Evolutionary conservation across 2,329 filamentous ascomycete species (phyloP), one percentile per base, ranked within the genome.

Genomic region (Phaeosphaeriaceae sp.): DNA sequence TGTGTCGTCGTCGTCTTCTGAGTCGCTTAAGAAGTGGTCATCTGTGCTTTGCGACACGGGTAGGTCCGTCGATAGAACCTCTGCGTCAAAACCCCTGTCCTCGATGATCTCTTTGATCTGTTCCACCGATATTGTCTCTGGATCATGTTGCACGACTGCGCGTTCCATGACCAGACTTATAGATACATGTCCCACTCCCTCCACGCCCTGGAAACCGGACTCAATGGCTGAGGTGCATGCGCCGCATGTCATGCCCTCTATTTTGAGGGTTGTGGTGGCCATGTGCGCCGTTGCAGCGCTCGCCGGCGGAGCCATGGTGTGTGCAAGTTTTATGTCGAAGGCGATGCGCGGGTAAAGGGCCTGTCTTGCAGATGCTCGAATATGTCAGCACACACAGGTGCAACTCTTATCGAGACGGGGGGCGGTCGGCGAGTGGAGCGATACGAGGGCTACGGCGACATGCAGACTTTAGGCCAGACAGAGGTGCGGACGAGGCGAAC

Each of bases 181-280:
- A 10, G 93, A 96, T 58, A 98, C 92, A 68, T 85, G 92, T 62
- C 90, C 91, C 10, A 95, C 88, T 54, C 95, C 94, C 41, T 90
- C 84, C 5, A 96, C 85, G 65, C 86, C 87, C 71, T 92, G 90
- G 80, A 99, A 96, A 66, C 91, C 95, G 58, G 90, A 87, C 83
- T 98, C 94, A 68, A 99, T 90, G n/a, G 95, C 90, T 46, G 93
- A 96, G 25, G 94, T 97, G 77, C 95, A 99, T 68, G 94, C 90
- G 74, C 94, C 93, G 80, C 95, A 99, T 64, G 84, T 86, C 82
- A 85, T 99, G 68, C 95, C 95, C 66, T 91, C 92, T 42, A 99
- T 90, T 72, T 90, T 91, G 60, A 99, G 81, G 20, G 93, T 97
- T 31, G 95, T 98, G 13, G 91, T 96, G 41, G 92, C 92, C 88